A percentile compares a stretch with the other conserved stretches of the same genome.
Conservation (phyloP, 2,329 filamentous ascomycete species). For the Sphaerostilbella broomeana region DNA sequence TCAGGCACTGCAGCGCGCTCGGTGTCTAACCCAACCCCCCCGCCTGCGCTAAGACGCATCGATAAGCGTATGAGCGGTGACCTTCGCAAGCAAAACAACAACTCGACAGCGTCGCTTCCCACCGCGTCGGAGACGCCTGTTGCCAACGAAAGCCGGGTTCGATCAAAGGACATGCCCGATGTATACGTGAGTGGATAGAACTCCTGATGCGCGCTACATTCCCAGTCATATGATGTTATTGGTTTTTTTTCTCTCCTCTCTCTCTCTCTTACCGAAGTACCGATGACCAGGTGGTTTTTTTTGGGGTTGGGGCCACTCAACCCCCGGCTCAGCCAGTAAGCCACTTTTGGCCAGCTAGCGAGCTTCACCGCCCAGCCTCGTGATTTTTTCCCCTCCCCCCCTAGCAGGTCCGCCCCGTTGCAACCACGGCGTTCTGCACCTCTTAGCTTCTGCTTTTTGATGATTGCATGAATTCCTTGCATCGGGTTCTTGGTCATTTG, state of each 20-base stretch:
- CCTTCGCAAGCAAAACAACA: constrained; percentile 42
- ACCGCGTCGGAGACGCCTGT: constrained; percentile 50
- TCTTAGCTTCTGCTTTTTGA: constrained; percentile 7
- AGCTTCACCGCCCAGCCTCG: constrained; percentile 12
- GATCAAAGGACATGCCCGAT: constrained; percentile 81
- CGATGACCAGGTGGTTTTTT: too few species aligned
- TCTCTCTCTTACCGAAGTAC: too few species aligned
- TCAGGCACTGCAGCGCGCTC: constrained; percentile 40
- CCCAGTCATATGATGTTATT: constrained; percentile 9
- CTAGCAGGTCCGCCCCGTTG: constrained; percentile 3
- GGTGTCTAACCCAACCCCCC: constrained; percentile 34
- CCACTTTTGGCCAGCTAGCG: neutral
- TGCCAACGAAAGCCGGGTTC: constrained; percentile 81
- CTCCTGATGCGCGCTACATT: constrained; percentile 26
- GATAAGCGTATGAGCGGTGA: constrained; percentile 68
- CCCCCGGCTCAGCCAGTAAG: constrained; percentile 6
- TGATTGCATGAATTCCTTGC: constrained; percentile 12
- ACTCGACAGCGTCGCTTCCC: neutral
- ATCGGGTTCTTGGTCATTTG: constrained; percentile 9
- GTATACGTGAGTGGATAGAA: constrained; percentile 68
- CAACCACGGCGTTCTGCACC: constrained; percentile 9
- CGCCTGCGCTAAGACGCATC: constrained; percentile 65
- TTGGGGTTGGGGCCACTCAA: neutral
- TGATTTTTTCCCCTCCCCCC: constrained; percentile 9
- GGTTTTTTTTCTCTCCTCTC: too few species aligned